A percentile compares a stretch with the other conserved stretches of the same genome.
Conservation (phyloP, 306 rosid species). For the Glycyrrhiza uralensis region DNA sequence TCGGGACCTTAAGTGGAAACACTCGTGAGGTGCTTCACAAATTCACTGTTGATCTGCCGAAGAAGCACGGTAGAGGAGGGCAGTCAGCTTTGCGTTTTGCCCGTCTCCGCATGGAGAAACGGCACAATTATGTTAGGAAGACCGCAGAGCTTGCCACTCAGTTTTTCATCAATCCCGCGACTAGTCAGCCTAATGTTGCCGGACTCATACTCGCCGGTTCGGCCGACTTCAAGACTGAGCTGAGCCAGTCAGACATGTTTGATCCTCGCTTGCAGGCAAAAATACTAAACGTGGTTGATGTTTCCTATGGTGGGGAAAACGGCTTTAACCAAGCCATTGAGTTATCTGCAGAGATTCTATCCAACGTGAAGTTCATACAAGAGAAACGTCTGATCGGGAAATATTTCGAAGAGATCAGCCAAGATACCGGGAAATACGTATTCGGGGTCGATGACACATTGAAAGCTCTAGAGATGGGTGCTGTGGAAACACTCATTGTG, state of each 20-base stretch:
- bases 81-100: constrained; percentile 91
- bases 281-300: constrained; percentile 82
- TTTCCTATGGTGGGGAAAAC: constrained; percentile 87
- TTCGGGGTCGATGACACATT: constrained; percentile 85
- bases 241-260: constrained; percentile 90
- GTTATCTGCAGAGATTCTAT: constrained; percentile 66
- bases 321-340: constrained; percentile 92
- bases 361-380: constrained; percentile 87
- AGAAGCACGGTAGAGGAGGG: constrained; percentile 95
- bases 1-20: constrained; percentile 86
- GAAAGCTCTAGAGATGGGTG: constrained; percentile 89
- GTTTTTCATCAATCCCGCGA: constrained; percentile 61
- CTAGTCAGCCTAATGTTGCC: constrained; percentile 89
- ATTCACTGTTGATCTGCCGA: constrained; percentile 79
- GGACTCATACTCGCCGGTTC: constrained; percentile 91
- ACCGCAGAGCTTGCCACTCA: constrained; percentile 94
- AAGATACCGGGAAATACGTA: constrained; percentile 88
- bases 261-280: constrained; percentile 88
- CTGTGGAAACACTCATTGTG: constrained; percentile 79
- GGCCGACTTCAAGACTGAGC: constrained; percentile 91
- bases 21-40: constrained; percentile 89
- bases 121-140: constrained; percentile 86
- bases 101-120: constrained; percentile 89
- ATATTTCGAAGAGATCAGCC: constrained; percentile 87
- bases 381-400: constrained; percentile 83